Conservation (phyloP, 2,329 filamentous ascomycete genomes). For the Eurotiales sp. region DNA sequence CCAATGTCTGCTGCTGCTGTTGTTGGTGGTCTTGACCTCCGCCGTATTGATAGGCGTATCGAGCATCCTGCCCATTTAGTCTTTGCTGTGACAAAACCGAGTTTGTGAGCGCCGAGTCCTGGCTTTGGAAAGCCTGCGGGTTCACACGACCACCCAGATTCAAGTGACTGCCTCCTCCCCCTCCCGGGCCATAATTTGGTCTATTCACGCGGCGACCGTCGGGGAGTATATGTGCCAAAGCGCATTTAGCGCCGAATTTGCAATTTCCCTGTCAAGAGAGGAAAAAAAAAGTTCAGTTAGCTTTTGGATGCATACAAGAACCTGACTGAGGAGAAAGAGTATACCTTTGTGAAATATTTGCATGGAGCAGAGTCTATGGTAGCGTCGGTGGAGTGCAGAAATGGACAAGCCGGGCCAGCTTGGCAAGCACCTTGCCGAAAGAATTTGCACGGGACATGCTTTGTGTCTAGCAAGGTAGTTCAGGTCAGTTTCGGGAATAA, state of each 20-base stretch:
- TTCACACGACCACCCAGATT: conserved; percentile 65
- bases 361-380: conserved; percentile 81
- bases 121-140: conserved; percentile 58
- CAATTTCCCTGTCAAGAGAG: conserved; percentile 74
- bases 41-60: conserved; percentile 39
- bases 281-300: not conserved
- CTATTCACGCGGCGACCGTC: conserved; percentile 89
- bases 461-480: conserved; percentile 63
- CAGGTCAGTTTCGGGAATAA: not conserved
- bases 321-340: not conserved
- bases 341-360: conserved; percentile 98
- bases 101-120: conserved; percentile 70
- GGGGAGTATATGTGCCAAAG: conserved; percentile 90
- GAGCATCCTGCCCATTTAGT: conserved; percentile 49
- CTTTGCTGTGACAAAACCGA: conserved; percentile 64
- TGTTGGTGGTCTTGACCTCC: conserved; percentile 38
- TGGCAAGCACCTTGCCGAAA: conserved; percentile 94
- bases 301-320: not conserved
- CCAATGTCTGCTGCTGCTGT: conserved; percentile 26
- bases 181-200: conserved; percentile 51
- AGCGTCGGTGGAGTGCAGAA: conserved; percentile 85
- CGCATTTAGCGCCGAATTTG: conserved; percentile 98
- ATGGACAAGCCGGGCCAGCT: conserved; percentile 92
- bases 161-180: conserved; percentile 59
- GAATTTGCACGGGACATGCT: conserved; percentile 99